These are phyloP conservation scores for Saksenaea vasiformis DNA, from an alignment of 371 early-diverging fungal genomes.

Conservation along the genomic window DNA sequence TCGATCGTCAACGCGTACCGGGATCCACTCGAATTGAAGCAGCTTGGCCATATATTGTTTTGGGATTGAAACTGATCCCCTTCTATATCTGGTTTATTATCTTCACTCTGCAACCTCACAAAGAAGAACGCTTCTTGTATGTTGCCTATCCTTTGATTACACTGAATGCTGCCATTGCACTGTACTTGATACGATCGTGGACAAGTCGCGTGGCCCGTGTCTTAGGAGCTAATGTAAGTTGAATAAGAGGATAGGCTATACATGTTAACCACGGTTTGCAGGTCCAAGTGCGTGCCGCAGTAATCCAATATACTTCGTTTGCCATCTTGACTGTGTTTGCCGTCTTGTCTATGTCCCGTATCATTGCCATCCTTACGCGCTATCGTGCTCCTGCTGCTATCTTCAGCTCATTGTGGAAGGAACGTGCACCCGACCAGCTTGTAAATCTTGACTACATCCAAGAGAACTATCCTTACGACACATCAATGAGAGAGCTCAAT, in stretches of 20 bases:
- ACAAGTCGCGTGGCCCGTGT: constrained; percentile 32
- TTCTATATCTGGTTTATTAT: constrained; percentile 78
- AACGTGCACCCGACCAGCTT: constrained; percentile 31
- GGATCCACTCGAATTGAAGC: constrained; percentile 30
- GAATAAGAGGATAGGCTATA: background rate
- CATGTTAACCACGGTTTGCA: background rate
- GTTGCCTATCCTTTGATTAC: constrained; percentile 90
- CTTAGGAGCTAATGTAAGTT: constrained; percentile 33
- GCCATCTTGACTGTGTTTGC: constrained; percentile 41
- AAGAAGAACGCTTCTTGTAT: constrained; percentile 94
- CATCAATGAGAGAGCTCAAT: constrained; percentile 26
- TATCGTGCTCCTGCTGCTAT: constrained; percentile 71
- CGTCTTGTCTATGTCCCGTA: constrained; percentile 64
- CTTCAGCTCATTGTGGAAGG: constrained; percentile 49
- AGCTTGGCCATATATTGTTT: constrained; percentile 44
- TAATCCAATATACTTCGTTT: constrained; percentile 37
- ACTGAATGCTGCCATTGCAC: constrained; percentile 73
- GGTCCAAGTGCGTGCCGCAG: constrained; percentile 28
- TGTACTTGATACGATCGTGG: constrained; percentile 59
- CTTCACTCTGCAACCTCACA: constrained; percentile 89
- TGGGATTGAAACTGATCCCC: constrained; percentile 63
- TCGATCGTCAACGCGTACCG: constrained; percentile 49
- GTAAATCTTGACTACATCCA: constrained; percentile 34
- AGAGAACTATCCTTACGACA: constrained; percentile 33
- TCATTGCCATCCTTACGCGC: constrained; percentile 56